A percentile compares a stretch with the other conserved stretches of the same genome.
phyloP scores from a whole-genome alignment of 2,329 filamentous ascomycete genomes.

The Pseudocercospora cruenta region DNA sequence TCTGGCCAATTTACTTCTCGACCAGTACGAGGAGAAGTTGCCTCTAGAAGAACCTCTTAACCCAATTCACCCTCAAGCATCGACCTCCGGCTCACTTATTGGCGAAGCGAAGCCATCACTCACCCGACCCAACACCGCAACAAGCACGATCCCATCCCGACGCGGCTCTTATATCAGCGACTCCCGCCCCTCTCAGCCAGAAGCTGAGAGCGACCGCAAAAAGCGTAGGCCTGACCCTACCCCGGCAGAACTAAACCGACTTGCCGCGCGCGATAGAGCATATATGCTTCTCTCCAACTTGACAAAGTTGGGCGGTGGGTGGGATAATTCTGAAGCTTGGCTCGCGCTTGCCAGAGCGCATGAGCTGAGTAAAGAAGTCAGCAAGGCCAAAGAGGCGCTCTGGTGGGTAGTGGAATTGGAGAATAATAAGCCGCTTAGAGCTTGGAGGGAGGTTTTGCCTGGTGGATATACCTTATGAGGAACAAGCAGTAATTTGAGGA shows the following conservation, averaged over 20 bases:
- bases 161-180: conserved; percentile 22
- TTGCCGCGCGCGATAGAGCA: conserved; percentile 88
- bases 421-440: conserved; percentile 76
- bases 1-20: conserved; percentile 81
- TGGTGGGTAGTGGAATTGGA: conserved; percentile 99
- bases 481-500: too few relatives aligned
- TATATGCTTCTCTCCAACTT: conserved; percentile 79
- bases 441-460: conserved; percentile 65
- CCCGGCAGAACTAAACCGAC: conserved; percentile 73
- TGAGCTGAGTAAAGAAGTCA: conserved; percentile 80
- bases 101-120: conserved; percentile 26
- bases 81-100: conserved; percentile 27
- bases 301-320: conserved; percentile 82
- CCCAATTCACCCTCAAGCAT: conserved; percentile 34
- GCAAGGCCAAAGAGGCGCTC: conserved; percentile 87
- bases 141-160: conserved; percentile 19
- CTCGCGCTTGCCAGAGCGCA: conserved; percentile 83
- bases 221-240: conserved; percentile 45
- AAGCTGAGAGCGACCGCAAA: conserved; percentile 8
- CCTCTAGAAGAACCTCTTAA: conserved; percentile 61
- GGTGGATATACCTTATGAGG: conserved; percentile 35
- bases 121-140: conserved; percentile 24
- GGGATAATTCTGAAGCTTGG: conserved; percentile 95
- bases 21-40: conserved; percentile 72
- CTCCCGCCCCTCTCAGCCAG: conserved; percentile 9